Evolutionary conservation across 495 filamentous ascomycete genomes (phyloP).

Genomic region (Neurospora tetrasperma): DNA sequence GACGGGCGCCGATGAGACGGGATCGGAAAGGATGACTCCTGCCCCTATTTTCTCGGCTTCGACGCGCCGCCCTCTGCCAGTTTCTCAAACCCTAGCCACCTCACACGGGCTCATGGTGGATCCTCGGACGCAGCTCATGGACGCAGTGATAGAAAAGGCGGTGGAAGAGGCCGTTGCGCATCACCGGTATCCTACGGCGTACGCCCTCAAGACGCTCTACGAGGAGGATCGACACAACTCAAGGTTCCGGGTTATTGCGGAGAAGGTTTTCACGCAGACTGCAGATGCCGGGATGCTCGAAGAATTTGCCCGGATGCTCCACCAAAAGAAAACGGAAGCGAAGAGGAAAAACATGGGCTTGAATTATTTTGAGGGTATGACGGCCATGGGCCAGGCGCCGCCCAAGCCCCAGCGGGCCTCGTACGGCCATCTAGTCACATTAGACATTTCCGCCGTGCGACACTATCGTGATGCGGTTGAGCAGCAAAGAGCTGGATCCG

Average conservation of each 20-base stretch:
- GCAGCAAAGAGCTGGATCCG: background rate
- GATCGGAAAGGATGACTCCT: background rate
- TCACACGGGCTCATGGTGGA: conserved; percentile 8
- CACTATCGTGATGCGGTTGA: background rate
- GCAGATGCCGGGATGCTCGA: conserved; percentile 32
- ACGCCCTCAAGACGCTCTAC: conserved; percentile 42
- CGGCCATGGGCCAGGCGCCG: conserved; percentile 21
- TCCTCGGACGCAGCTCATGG: conserved; percentile 16
- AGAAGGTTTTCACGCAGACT: conserved; percentile 36
- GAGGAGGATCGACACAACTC: conserved; percentile 33
- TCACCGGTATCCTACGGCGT: conserved; percentile 44
- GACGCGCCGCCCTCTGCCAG: background rate
- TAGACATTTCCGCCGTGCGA: conserved; percentile 22
- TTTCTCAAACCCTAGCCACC: conserved; percentile 2
- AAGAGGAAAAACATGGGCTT: conserved; percentile 36
- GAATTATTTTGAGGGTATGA: conserved; percentile 36
- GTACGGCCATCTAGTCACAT: conserved; percentile 31
- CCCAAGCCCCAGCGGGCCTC: conserved; percentile 31
- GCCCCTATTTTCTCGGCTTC: background rate
- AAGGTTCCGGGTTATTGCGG: conserved; percentile 35
- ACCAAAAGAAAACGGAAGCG: conserved; percentile 38
- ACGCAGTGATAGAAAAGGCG: conserved; percentile 25
- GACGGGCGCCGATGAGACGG: conserved; percentile 11
- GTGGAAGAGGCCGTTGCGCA: conserved; percentile 39
- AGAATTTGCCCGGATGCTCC: conserved; percentile 33